phyloP scores from a whole-genome alignment of 176 grass and related monocot species.

The Eragrostis nindensis region DNA sequence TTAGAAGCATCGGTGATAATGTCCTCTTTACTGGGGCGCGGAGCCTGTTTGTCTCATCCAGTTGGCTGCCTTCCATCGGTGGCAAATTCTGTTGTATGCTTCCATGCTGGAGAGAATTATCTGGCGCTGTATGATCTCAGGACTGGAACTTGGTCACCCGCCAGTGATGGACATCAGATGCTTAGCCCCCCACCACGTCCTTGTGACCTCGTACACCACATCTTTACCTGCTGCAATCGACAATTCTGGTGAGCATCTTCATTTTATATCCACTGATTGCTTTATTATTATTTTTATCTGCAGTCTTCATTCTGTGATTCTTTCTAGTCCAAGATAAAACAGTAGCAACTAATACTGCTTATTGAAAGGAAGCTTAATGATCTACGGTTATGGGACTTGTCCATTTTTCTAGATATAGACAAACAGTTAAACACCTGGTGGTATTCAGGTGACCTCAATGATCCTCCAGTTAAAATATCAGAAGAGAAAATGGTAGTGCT shows the following conservation, averaged over 20 bases:
- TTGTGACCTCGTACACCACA: slow-evolving; percentile 29
- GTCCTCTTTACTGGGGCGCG: slow-evolving; percentile 4
- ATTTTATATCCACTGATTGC: not conserved
- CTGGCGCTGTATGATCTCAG: slow-evolving; percentile 23
- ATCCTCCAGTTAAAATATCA: not conserved
- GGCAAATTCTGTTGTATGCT: slow-evolving; percentile 17
- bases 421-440: not conserved
- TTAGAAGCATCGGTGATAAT: slow-evolving; percentile 12
- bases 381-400: not conserved
- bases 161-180: not conserved
- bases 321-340: not conserved
- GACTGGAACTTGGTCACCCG: slow-evolving; percentile 9
- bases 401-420: not conserved
- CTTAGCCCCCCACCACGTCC: slow-evolving; percentile 12
- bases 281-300: too few species aligned
- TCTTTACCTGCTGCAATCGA: slow-evolving; percentile 23
- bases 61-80: slow-evolving; percentile 26
- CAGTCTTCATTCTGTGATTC: not conserved
- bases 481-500: too few species aligned
- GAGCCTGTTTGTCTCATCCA: slow-evolving; percentile 21
- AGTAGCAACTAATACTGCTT: not conserved
- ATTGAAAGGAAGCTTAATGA: not conserved
- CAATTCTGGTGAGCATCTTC: slow-evolving; percentile 29
- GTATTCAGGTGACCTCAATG: not conserved
- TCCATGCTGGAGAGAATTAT: slow-evolving; percentile 34